phyloP scores from a whole-genome alignment of 2,329 filamentous ascomycete genomes.

The Juglanconis juglandina region DNA sequence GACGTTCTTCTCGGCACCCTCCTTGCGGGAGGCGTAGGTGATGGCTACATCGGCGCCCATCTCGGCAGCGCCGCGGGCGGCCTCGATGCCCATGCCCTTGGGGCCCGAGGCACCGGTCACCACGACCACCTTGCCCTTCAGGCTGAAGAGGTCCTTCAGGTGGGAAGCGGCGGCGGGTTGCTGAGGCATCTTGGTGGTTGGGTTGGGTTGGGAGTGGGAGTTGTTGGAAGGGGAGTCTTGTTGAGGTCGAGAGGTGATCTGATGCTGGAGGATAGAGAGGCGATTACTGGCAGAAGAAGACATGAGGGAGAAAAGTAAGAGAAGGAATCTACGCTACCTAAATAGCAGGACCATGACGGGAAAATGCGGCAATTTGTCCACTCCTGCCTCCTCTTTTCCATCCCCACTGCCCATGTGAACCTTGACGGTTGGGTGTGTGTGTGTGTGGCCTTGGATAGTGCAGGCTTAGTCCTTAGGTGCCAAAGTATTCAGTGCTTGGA shows the following conservation, averaged over 20 bases:
- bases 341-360: neutral
- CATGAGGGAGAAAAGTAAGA: no score
- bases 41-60: constrained; percentile 66
- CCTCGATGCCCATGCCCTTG: constrained; percentile 65
- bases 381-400: neutral
- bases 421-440: no score
- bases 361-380: neutral
- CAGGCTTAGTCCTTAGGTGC: no score
- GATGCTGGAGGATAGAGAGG: neutral
- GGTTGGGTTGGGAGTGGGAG: neutral
- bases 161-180: constrained; percentile 52
- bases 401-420: neutral
- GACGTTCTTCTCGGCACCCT: constrained; percentile 62
- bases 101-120: constrained; percentile 65
- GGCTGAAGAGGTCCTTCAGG: constrained; percentile 63
- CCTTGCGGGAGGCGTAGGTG: constrained; percentile 67
- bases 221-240: neutral
- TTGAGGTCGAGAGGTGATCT: neutral
- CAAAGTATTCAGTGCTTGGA: no score
- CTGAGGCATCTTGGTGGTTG: constrained; percentile 49
- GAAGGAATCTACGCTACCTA: neutral
- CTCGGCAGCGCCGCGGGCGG: constrained; percentile 65
- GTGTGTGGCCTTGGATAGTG: no score
- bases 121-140: constrained; percentile 68
- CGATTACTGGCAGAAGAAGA: neutral